Conservation (phyloP, 371 early-diverging fungal genomes). For the Zychaea mexicana region DNA sequence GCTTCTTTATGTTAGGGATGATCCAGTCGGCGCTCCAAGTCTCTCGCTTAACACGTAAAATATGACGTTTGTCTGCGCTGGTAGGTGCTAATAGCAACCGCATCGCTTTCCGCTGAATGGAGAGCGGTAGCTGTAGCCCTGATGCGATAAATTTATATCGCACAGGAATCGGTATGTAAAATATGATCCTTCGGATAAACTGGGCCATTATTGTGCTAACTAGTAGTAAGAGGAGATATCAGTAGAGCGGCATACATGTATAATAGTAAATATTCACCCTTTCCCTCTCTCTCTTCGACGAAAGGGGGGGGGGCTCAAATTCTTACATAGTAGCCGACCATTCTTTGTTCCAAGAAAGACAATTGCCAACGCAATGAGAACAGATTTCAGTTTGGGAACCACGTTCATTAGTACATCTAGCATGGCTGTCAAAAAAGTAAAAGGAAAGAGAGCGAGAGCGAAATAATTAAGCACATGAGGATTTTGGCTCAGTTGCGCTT, state of each 20-base stretch:
- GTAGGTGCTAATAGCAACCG: neutral
- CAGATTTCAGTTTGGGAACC: neutral
- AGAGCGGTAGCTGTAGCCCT: constrained; percentile 1
- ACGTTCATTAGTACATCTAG: neutral
- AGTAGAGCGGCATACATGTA: neutral
- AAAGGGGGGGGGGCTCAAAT: neutral
- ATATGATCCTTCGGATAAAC: neutral
- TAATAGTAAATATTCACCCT: neutral
- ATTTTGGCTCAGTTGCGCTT: too few species aligned
- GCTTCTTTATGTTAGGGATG: neutral
- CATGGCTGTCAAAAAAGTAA: too few species aligned
- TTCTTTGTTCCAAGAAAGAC: constrained; percentile 15
- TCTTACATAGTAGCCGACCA: constrained; percentile 20
- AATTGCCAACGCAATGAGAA: constrained; percentile 8
- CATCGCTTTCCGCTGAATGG: neutral
- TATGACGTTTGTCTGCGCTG: constrained; percentile 6
- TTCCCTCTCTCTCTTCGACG: too few species aligned
- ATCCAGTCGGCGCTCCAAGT: constrained; percentile 25
- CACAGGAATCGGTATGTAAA: neutral
- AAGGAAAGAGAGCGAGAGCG: too few species aligned
- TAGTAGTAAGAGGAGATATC: neutral
- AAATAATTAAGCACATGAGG: too few species aligned
- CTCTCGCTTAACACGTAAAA: constrained; percentile 8
- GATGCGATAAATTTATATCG: constrained; percentile 8
- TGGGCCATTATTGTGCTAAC: neutral